Evolutionary conservation across 148 eudicot species (phyloP), one percentile per base, ranked within the genome.

Genomic region (Camellia sinensis): DNA sequence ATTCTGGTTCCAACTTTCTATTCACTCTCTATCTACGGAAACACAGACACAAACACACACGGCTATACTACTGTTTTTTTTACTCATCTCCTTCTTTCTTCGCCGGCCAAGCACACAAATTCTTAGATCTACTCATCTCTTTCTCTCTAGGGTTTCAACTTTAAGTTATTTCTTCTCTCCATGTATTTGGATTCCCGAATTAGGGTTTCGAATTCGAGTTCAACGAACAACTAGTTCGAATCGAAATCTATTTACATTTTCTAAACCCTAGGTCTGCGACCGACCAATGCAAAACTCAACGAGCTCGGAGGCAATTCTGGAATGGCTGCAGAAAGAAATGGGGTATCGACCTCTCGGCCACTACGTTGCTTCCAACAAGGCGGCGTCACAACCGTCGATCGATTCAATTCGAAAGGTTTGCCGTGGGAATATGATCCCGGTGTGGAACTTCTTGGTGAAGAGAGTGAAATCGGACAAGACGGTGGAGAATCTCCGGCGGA

Each of bases 401-500:
- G 99, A 96, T 41, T 86, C 98, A 7, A 80, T 96, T 11, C 86
- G 98, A 60, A 90, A 84, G 85, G 84, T 92, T 76, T 94, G 92
- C 75, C 89, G 99, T 3, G 99, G 99, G 79, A 96, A 96, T 69
- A 95, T 95, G 99, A 93, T 95, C 11, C 99, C 99, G 0, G 93
- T 95, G 29, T 95, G 97, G 99, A 89, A 73, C 61, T 95, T 95
- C 64, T 62, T 95, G 81, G 65, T 93, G 41, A 85, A 85, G 80
- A 86, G 99, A 74, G 98, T 94, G 80, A 94, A 91, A 78, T 96
- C 99, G 78, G 99, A 96, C 90, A 93, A 92, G 84, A 96, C 98
- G 13, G 98, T 83, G 66, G 93, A 91, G 79, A 89, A 84, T 75
- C 92, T 96, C 44, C 89, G 97, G 44, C 77, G 97, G 83, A 96